Conservation (phyloP, 768 basidiomycete genomes). For the Agaricus blazei region DNA sequence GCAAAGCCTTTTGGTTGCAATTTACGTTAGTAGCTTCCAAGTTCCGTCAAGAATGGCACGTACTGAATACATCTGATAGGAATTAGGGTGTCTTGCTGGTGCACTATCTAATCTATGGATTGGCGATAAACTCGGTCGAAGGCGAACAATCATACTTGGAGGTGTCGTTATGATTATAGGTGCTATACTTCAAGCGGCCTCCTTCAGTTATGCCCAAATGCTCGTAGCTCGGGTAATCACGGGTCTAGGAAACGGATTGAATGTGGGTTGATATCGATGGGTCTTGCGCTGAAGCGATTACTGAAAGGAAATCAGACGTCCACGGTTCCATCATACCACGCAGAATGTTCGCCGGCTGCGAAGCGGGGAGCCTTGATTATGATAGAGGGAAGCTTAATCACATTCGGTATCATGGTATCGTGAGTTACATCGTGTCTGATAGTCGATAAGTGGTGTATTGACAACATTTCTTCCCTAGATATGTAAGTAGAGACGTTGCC, state of each 20-base stretch:
- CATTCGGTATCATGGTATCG: constrained; percentile 59
- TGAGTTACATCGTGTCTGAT: constrained; percentile 26
- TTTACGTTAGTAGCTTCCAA: constrained; percentile 38
- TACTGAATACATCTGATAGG: constrained; percentile 26
- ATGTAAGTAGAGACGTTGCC: constrained; percentile 11
- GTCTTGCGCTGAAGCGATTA: background rate
- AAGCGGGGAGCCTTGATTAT: constrained; percentile 58
- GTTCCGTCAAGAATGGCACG: background rate
- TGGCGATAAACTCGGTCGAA: constrained; percentile 54
- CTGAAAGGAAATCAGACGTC: constrained; percentile 39
- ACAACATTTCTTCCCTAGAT: constrained; percentile 1
- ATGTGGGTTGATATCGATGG: constrained; percentile 27
- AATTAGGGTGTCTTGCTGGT: constrained; percentile 61
- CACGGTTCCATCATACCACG: constrained; percentile 60
- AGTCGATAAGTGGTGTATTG: constrained; percentile 51
- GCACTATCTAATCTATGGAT: constrained; percentile 60
- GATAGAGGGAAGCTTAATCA: constrained; percentile 61
- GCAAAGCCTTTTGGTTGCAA: constrained; percentile 55
- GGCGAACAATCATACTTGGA: constrained; percentile 53
- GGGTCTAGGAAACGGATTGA: constrained; percentile 62
- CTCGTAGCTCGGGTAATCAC: constrained; percentile 57
- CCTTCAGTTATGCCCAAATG: constrained; percentile 56
- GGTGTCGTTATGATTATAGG: constrained; percentile 58
- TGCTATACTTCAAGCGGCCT: constrained; percentile 53
- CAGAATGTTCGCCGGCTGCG: constrained; percentile 59